phyloP scores from a whole-genome alignment of 257 asterid genomes.

The Jacaranda copaia region DNA sequence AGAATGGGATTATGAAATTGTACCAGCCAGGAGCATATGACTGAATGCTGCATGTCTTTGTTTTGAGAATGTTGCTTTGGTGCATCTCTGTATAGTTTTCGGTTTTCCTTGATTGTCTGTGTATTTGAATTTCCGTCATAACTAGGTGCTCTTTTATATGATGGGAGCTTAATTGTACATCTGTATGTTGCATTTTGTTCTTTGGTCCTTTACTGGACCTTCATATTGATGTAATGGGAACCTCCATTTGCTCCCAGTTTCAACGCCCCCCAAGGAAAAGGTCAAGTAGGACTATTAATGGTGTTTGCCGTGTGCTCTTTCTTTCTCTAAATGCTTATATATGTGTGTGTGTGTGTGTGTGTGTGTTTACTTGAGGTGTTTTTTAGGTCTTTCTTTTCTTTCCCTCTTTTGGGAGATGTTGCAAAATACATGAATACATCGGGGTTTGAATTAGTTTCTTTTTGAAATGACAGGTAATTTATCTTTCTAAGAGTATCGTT shows the following conservation, averaged over 20 bases:
- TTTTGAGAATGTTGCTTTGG: background rate
- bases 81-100: constrained; percentile 16
- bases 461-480: too few species aligned
- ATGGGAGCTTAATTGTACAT: constrained; percentile 28
- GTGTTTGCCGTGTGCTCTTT: too few species aligned
- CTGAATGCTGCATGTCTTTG: background rate
- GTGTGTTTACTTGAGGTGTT: too few species aligned
- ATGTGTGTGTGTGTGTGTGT: too few species aligned
- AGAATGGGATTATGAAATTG: constrained; percentile 7
- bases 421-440: too few species aligned
- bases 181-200: background rate
- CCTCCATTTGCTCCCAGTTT: background rate
- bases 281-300: too few species aligned
- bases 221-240: background rate
- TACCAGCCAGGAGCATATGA: constrained; percentile 8
- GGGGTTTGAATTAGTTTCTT: too few species aligned
- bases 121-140: constrained; percentile 3
- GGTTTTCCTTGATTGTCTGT: background rate
- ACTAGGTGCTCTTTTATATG: background rate
- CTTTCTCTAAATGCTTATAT: too few species aligned
- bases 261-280: too few species aligned
- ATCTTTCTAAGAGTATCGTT: too few species aligned
- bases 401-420: too few species aligned
- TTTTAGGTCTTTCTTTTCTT: too few species aligned
- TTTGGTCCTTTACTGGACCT: background rate